These are phyloP conservation scores for Betula pendula DNA, from an alignment of 306 rosid species.

Conservation along the genomic window DNA sequence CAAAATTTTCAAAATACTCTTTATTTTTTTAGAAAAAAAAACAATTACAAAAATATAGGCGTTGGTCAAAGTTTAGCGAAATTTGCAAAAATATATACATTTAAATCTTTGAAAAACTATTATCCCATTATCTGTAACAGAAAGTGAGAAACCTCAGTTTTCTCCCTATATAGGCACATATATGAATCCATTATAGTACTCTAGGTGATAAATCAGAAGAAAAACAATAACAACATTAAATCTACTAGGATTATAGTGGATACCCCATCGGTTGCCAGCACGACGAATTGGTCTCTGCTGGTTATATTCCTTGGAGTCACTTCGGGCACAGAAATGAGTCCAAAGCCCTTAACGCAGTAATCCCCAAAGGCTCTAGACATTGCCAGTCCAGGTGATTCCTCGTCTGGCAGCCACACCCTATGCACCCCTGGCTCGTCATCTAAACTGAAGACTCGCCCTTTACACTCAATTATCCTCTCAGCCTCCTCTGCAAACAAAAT, in stretches of 20 bases:
- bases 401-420: constrained; percentile 78
- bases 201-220: not conserved
- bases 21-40: too few species aligned
- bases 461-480: constrained; percentile 79
- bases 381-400: constrained; percentile 76
- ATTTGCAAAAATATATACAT: too few species aligned
- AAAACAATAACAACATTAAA: not conserved
- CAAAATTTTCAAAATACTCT: too few species aligned
- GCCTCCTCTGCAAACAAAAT: constrained; percentile 62
- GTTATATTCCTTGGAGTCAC: constrained; percentile 67
- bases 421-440: constrained; percentile 83
- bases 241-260: not conserved
- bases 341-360: constrained; percentile 70
- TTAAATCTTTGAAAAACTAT: too few species aligned
- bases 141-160: not conserved
- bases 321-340: constrained; percentile 88
- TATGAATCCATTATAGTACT: too few species aligned
- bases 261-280: constrained; percentile 97
- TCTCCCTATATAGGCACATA: not conserved
- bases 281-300: constrained; percentile 68
- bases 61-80: too few species aligned
- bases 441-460: constrained; percentile 77
- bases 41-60: too few species aligned
- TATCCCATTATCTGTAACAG: not conserved
- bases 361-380: constrained; percentile 97